phyloP scores from a whole-genome alignment of 2,329 filamentous ascomycete genomes.

The Xylaria sp. region DNA sequence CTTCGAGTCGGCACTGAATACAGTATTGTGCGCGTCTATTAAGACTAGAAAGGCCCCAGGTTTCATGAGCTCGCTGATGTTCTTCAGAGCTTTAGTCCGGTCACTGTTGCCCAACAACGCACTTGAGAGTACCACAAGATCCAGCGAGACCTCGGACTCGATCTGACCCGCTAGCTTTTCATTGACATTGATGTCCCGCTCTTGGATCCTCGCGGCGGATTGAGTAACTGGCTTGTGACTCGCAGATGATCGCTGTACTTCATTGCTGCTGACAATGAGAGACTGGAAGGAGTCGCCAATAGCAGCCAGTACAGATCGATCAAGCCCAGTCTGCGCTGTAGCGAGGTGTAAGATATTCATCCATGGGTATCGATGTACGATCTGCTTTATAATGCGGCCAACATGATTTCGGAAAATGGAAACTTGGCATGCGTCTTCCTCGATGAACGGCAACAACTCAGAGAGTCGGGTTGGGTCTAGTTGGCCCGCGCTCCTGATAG shows the following conservation, averaged over 20 bases:
- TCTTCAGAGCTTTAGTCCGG: conserved; percentile 37
- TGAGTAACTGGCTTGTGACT: conserved; percentile 10
- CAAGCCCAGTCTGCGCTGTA: conserved; percentile 46
- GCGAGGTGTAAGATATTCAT: conserved; percentile 54
- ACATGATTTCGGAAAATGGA: conserved; percentile 49
- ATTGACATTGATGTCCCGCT: conserved; percentile 40
- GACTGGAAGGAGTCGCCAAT: conserved; percentile 48
- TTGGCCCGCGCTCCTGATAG: conserved; percentile 44
- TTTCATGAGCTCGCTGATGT: conserved; percentile 48
- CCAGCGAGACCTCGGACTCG: conserved; percentile 33
- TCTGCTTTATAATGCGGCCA: conserved; percentile 50
- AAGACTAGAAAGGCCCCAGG: conserved; percentile 53
- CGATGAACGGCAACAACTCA: conserved; percentile 42
- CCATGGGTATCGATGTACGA: conserved; percentile 52
- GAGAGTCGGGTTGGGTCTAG: conserved; percentile 37
- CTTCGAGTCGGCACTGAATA: conserved; percentile 20
- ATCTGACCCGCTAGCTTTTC: conserved; percentile 31
- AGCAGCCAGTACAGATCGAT: conserved; percentile 47
- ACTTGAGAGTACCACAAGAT: conserved; percentile 51
- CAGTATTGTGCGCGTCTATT: conserved; percentile 31
- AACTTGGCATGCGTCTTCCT: conserved; percentile 48
- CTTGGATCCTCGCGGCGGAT: conserved; percentile 23
- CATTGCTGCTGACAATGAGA: conserved; percentile 44
- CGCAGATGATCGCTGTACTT: conserved; percentile 29
- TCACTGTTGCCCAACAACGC: conserved; percentile 47